Evolutionary conservation across 2,329 filamentous ascomycete genomes (phyloP), one percentile per base, ranked within the genome.

Genomic region (Davidsoniella virescens): DNA sequence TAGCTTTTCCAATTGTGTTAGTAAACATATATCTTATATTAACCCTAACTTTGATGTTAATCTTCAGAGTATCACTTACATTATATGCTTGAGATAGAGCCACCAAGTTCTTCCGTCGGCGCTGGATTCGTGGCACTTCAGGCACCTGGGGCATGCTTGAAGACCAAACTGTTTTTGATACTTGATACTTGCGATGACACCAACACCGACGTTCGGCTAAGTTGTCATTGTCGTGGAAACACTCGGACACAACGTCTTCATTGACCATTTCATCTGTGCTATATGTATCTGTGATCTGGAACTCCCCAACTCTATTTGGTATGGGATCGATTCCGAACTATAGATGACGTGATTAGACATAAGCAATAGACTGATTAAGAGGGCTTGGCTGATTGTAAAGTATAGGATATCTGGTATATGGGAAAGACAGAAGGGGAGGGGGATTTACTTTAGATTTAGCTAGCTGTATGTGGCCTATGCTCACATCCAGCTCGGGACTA

Each of bases 21-120:
- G 39, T 17, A 6, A 3, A 26, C 7, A n/a, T 18, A 18, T 23
- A n/a, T 8, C 16, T 5, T 6, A 10, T n/a, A 7, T 5, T n/a
- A 44, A 44, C 29, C 20, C 20, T 23, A 23, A 23, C 4, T 2
- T 5, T 1, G 4, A 5, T 12, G 14, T 12, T 25, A 14, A 25
- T n/a, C 23, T 8, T 18, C 42, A 41, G 14, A 50, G 52, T 41
- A 52, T 49, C n/a, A 54, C 67, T 46, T 58, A 74, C 72, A 58
- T 80, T 78, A 59, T 71, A 72, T 40, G 61, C 63, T 55, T 78
- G 74, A 0, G 76, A 80, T 10, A 80, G 62, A 1, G 69, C 70
- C 2, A 74, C 77, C 51, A 80, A 62, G 54, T 79, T 80, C 54
- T 73, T 68, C 14, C 76, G 67, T 56, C 63, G 71, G 14, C 54